Evolutionary conservation across 352 stramenopile genomes (phyloP), one percentile per base, ranked within the genome.

Genomic region (Pythium volutum): DNA sequence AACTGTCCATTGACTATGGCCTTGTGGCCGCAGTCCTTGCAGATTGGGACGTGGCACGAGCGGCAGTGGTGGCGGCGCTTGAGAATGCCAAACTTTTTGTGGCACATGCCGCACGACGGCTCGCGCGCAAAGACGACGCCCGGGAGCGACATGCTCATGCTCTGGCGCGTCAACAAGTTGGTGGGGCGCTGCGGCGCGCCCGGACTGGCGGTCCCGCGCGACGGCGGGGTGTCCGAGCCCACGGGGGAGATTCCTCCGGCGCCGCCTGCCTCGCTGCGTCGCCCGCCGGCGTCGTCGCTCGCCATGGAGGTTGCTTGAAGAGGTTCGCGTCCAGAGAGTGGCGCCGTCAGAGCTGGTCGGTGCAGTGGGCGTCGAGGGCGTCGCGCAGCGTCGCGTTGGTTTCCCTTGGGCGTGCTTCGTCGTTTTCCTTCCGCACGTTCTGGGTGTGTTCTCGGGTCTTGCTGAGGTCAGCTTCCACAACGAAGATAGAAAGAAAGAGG

Each of bases 11-110:
- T 65, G 70, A 92, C 81, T 23, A 95, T 59, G 26, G 83, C 85
- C 64, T 95, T 95, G 60, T 74, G 67, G 0, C 83, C 84, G 55
- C 85, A 95, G 48, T 93, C 83, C 63, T 93, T 95, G 59, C 85
- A 95, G 4, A 95, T 71, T 5, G 85, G 83, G 59, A 93, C 79
- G 71, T 92, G 82, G 66, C 86, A 95, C 34, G 74, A 77, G 55
- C 86, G 86, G 62, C 86, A 95, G 71, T 93, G 86, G 69, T 95
- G 86, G 53, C 86, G 86, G 10, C 86, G 84, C 1, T 84, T 81
- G 54, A 93, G 59, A 29, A 95, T 74, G 56, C 89, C 91, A 67
- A 95, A 95, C 38, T 76, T 81, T 63, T 88, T 88, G 51, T 69
- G 48, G 73, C 86, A 95, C 41, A 87, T 77, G 57, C 80, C 78